Percentiles rank a stretch among this genome's conserved stretches.
These are phyloP conservation scores for Xylariaceae sp. DNA, from an alignment of 2,329 filamentous ascomycete species.

Conservation along the genomic window DNA sequence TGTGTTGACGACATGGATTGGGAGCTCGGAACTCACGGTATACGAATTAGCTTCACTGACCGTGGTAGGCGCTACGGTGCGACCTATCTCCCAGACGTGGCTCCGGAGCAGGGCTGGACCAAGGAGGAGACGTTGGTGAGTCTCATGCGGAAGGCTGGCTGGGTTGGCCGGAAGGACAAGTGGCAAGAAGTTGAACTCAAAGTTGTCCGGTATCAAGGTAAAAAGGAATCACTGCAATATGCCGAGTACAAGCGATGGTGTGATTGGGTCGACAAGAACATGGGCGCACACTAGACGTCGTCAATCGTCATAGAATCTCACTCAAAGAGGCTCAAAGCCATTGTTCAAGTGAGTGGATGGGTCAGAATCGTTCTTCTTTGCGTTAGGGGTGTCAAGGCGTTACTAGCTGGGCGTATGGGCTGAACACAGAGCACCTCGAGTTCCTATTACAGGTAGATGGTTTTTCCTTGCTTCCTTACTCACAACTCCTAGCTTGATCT, in stretches of 20 bases:
- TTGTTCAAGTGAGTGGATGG: constrained; percentile 1
- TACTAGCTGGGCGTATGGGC: constrained; percentile 6
- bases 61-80: constrained; percentile 69
- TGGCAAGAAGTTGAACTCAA: constrained; percentile 78
- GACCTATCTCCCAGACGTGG: constrained; percentile 90
- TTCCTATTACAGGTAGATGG: constrained; percentile 24
- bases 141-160: constrained; percentile 91
- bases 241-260: constrained; percentile 74
- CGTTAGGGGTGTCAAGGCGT: constrained; percentile 7
- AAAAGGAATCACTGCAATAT: constrained; percentile 66
- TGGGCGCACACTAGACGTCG: constrained; percentile 19
- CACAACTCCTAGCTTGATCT: constrained; percentile 9
- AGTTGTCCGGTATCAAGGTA: constrained; percentile 81
- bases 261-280: constrained; percentile 55
- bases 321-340: constrained; percentile 7
- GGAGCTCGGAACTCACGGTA: constrained; percentile 78
- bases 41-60: constrained; percentile 79
- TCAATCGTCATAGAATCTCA: background rate
- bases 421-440: constrained; percentile 3
- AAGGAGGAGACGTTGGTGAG: constrained; percentile 88
- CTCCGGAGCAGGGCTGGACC: constrained; percentile 87
- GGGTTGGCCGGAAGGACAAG: constrained; percentile 70
- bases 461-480: constrained; percentile 1
- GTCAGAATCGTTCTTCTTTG: background rate
- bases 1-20: constrained; percentile 72